These are phyloP conservation scores for Yarrowia sp. DNA, from an alignment of 805 yeast genomes.

Conservation along the genomic window DNA sequence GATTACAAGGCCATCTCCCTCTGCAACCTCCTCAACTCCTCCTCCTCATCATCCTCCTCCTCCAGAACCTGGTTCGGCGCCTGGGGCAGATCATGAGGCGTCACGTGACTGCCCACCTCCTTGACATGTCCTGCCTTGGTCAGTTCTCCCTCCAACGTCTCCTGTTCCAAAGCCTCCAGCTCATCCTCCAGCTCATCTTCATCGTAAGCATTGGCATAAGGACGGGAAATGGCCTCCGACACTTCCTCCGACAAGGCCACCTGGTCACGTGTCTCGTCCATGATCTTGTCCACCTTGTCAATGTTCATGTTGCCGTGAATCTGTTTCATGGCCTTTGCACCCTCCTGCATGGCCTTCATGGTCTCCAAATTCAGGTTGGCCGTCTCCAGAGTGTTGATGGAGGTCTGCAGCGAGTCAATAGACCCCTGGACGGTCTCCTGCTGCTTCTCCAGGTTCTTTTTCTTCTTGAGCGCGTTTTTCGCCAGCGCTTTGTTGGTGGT, in stretches of 20 bases:
- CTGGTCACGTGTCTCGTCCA: slow-evolving; percentile 98
- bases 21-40: slow-evolving; percentile 45
- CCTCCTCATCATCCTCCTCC: slow-evolving; percentile 46
- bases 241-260: slow-evolving; percentile 94
- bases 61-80: slow-evolving; percentile 31
- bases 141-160: slow-evolving; percentile 62
- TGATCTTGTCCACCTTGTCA: slow-evolving; percentile 94
- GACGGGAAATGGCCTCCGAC: slow-evolving; percentile 92
- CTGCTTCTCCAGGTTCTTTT: slow-evolving; percentile 76
- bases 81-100: slow-evolving; percentile 32
- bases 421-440: slow-evolving; percentile 80
- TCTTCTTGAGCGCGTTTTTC: slow-evolving; percentile 80
- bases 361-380: slow-evolving; percentile 97
- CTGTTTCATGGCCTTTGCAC: slow-evolving; percentile 93
- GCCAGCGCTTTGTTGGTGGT: slow-evolving; percentile 71
- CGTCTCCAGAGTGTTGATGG: slow-evolving; percentile 83
- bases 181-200: slow-evolving; percentile 96
- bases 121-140: slow-evolving; percentile 39
- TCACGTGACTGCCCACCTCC: slow-evolving; percentile 32
- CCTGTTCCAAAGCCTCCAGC: slow-evolving; percentile 82
- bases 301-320: slow-evolving; percentile 93
- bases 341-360: slow-evolving; percentile 98
- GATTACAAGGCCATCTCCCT: slow-evolving; percentile 45
- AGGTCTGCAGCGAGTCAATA: slow-evolving; percentile 85
- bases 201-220: slow-evolving; percentile 72